Conservation (phyloP, 768 basidiomycete genomes). For the Phylloporus sp. region DNA sequence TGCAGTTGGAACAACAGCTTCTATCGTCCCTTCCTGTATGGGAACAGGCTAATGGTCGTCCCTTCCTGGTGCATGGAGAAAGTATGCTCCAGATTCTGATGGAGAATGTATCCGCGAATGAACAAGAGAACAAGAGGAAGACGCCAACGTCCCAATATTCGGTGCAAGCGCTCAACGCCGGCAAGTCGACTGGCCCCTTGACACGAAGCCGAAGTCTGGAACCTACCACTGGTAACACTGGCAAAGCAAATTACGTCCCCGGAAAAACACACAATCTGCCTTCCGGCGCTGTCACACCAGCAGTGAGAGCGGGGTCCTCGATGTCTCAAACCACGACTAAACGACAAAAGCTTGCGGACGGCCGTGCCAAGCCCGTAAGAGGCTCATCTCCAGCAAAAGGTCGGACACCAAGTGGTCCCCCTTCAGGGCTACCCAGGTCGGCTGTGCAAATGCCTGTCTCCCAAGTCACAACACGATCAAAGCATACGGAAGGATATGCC, state of each 20-base stretch:
- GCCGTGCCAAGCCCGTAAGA: constrained; percentile 18
- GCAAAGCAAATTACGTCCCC: constrained; percentile 25
- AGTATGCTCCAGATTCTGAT: constrained; percentile 76
- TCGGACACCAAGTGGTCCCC: constrained; percentile 24
- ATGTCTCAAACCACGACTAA: constrained; percentile 53
- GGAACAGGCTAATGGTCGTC: constrained; percentile 71
- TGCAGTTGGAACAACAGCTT: constrained; percentile 85
- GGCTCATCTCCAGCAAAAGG: constrained; percentile 26
- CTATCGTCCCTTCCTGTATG: constrained; percentile 74
- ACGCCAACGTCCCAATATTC: constrained; percentile 35
- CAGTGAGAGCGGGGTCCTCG: constrained; percentile 46
- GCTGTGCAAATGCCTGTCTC: constrained; percentile 3
- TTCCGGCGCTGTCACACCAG: constrained; percentile 51
- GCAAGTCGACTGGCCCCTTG: constrained; percentile 12
- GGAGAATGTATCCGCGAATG: constrained; percentile 63
- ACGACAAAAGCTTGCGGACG: constrained; percentile 54
- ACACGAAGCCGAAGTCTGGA: constrained; percentile 30
- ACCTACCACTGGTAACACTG: constrained; percentile 10
- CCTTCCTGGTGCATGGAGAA: constrained; percentile 83
- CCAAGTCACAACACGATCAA: constrained; percentile 25
- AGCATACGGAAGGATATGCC: constrained; percentile 24
- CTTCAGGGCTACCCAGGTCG: constrained; percentile 14
- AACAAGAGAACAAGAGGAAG: constrained; percentile 78
- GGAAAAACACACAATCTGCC: constrained; percentile 28
- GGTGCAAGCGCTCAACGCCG: constrained; percentile 24